Conservation (phyloP, 495 filamentous ascomycete genomes). For the Xylaria curta region DNA sequence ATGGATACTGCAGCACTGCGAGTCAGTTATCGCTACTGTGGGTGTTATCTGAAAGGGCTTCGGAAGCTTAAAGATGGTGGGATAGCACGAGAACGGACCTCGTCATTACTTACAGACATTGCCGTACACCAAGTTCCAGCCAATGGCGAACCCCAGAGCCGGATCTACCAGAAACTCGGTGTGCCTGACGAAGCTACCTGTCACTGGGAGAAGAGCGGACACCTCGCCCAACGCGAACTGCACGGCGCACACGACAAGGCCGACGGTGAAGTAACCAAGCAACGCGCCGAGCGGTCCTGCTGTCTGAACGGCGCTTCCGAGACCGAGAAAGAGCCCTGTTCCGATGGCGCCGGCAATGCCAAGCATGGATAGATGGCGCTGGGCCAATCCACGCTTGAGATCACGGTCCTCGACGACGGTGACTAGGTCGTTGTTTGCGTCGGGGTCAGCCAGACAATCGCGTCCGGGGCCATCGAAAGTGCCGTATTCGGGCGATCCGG, state of each 20-base stretch:
- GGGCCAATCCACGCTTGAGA: constrained; percentile 49
- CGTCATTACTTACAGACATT: constrained; percentile 29
- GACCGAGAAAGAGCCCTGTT: constrained; percentile 61
- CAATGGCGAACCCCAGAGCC: constrained; percentile 81
- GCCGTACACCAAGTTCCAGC: constrained; percentile 62
- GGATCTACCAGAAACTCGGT: constrained; percentile 77
- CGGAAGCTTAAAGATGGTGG: not conserved
- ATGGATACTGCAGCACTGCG: constrained; percentile 46
- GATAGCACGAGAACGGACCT: not conserved
- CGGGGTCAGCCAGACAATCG: not conserved
- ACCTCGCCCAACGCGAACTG: constrained; percentile 65
- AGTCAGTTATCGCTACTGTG: not conserved
- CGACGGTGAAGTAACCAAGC: constrained; percentile 61
- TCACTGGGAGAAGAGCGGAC: constrained; percentile 65
- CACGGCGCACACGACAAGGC: constrained; percentile 56
- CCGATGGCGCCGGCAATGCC: constrained; percentile 56
- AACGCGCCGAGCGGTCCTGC: constrained; percentile 58
- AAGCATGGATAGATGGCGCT: constrained; percentile 58
- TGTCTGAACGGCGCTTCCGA: constrained; percentile 54
- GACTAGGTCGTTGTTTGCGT: constrained; percentile 31
- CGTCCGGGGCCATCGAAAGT: constrained; percentile 10
- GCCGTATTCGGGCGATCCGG: constrained; percentile 17
- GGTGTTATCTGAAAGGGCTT: not conserved
- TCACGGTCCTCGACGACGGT: constrained; percentile 45
- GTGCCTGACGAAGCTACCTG: constrained; percentile 65